Base-by-base conservation (phyloP, 1,139 yeast species). In the Blastobotrys ciferrii region DNA sequence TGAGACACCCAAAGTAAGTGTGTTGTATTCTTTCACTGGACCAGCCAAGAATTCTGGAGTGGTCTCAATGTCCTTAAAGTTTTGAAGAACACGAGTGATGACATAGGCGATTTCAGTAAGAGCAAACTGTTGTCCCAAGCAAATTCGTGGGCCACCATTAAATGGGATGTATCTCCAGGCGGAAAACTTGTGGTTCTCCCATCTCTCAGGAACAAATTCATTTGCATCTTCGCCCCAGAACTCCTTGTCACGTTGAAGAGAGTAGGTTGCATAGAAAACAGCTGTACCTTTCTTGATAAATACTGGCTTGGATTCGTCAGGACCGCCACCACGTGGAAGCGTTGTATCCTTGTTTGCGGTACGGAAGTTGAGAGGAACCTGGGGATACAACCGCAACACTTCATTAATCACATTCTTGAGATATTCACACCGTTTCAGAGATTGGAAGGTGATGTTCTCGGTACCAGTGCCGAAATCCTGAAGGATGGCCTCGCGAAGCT, bases 61-160 rank as follows among this genome's bases (percentile, higher is more conserved):
- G 20, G 35, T 19, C 13, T 6, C 17, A 40, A 46, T 37, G 33
- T 57, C 56, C 42, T 47, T 52, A 53, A 63, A 64, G 43, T 51
- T 57, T 60, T 75, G 80, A 45, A 66, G 62, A 45, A 79, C 58
- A 49, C 82, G 67, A 12, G 70, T 71, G 32, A 74, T 54, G 11
- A 76, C 71, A 55, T 76, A 77, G 2, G 76, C 67, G 11, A 79
- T 76, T 63, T 78, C 82, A 4, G 82, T 77, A 50, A 78, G 70
- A 2, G 81, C 82, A 62, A 75, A 76, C 60, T 78, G 82, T 63
- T 78, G 82, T 20, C 82, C 82, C 49, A 78, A 65, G 54, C 82
- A 78, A 53, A 77, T 77, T 51, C 83, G 68, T 35, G 82, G 82
- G n/a, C 83, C 82, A 37, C 82, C 82, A 55, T 78, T 78, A 67